Evolutionary conservation across 805 yeast species (phyloP).

Genomic region (Metschnikowia chrysomelidarum): DNA sequence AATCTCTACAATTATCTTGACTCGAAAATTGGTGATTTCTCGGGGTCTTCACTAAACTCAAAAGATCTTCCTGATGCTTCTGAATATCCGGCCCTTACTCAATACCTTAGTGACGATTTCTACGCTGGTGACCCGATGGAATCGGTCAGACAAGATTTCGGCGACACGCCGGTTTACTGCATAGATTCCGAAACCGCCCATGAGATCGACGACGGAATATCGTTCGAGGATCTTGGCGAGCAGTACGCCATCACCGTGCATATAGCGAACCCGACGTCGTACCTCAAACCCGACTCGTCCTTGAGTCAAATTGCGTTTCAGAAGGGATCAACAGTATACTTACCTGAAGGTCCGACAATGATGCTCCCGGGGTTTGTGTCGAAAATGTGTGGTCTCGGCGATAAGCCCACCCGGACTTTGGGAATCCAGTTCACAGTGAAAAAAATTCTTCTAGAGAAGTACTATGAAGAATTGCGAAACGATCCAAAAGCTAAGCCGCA

Average conservation of each 20-base stretch:
- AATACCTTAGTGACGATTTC: constrained; percentile 16
- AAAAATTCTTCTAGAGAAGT: constrained; percentile 21
- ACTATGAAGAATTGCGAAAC: constrained; percentile 9
- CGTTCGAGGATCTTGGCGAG: constrained; percentile 42
- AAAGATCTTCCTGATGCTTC: not conserved
- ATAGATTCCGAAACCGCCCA: constrained; percentile 79
- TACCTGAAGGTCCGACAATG: constrained; percentile 61
- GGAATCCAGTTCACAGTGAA: constrained; percentile 32
- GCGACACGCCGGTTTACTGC: constrained; percentile 62
- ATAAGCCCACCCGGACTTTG: constrained; percentile 42
- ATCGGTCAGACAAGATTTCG: constrained; percentile 38
- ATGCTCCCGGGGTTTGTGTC: constrained; percentile 68
- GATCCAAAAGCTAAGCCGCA: constrained; percentile 2
- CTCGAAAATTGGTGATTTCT: constrained; percentile 8
- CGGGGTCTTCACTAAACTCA: too few relatives aligned
- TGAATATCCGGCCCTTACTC: not conserved
- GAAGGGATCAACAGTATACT: constrained; percentile 65
- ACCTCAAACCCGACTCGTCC: constrained; percentile 40
- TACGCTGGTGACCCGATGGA: constrained; percentile 30
- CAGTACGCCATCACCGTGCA: constrained; percentile 57
- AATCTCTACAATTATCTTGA: constrained; percentile 37
- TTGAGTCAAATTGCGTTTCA: constrained; percentile 57
- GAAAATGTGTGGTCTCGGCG: constrained; percentile 51
- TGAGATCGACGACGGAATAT: constrained; percentile 92
- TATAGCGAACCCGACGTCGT: constrained; percentile 86